Conservation (phyloP, 2,329 filamentous ascomycete species). For the Colletotrichum melonis region DNA sequence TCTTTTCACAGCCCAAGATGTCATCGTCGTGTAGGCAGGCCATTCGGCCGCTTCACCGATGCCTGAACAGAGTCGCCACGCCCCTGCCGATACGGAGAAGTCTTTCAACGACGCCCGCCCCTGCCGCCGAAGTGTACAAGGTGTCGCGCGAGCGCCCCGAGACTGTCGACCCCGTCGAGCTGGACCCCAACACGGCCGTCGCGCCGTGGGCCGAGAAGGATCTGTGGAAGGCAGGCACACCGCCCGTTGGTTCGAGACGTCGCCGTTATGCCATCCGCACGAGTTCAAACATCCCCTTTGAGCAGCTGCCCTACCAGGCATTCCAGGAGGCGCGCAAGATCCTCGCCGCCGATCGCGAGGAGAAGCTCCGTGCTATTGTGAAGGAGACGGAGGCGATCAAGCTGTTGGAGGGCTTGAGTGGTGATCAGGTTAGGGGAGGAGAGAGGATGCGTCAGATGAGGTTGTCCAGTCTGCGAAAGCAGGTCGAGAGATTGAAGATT, state of each 20-base stretch:
- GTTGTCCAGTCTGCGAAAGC: constrained; percentile 75
- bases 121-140: constrained; percentile 43
- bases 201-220: constrained; percentile 72
- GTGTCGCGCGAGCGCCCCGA: constrained; percentile 35
- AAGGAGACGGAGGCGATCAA: constrained; percentile 76
- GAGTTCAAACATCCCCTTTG: constrained; percentile 80
- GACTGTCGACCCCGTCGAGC: constrained; percentile 51
- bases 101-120: constrained; percentile 46
- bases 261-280: constrained; percentile 79
- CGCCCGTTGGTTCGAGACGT: constrained; percentile 85
- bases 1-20: constrained; percentile 52
- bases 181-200: constrained; percentile 77
- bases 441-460: constrained; percentile 73
- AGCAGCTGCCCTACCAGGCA: constrained; percentile 95
- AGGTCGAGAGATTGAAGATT: constrained; percentile 86
- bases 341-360: constrained; percentile 79
- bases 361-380: constrained; percentile 82
- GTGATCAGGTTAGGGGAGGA: constrained; percentile 69
- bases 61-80: constrained; percentile 56
- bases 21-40: constrained; percentile 68
- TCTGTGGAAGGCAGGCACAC: constrained; percentile 74
- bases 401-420: constrained; percentile 69
- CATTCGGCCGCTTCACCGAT: constrained; percentile 66
- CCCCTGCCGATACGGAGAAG: constrained; percentile 41
- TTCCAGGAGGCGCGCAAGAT: constrained; percentile 96